phyloP scores from a whole-genome alignment of 1,139 yeast genomes.

The Hemisphaericaspora subhashii region DNA sequence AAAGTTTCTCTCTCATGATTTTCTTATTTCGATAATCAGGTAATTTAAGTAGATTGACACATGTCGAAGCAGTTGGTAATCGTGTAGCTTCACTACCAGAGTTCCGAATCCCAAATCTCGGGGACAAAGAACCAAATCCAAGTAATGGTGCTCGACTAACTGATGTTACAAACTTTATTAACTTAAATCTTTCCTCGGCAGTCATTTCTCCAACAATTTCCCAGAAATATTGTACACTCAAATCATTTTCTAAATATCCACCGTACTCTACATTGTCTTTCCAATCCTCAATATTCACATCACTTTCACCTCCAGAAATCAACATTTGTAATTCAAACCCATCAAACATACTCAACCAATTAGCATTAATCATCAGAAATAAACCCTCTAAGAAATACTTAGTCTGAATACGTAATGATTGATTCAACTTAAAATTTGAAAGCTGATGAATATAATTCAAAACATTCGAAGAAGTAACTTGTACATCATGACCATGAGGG shows the following conservation, averaged over 20 bases:
- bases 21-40: constrained; percentile 76
- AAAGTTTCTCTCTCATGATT: constrained; percentile 57
- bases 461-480: constrained; percentile 63
- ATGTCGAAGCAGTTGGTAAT: constrained; percentile 90
- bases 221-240: constrained; percentile 69
- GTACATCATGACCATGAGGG: constrained; percentile 49
- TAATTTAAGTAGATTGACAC: constrained; percentile 81
- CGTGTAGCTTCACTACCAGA: constrained; percentile 57
- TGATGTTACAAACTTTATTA: constrained; percentile 86
- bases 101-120: constrained; percentile 78
- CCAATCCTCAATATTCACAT: constrained; percentile 72
- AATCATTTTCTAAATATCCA: constrained; percentile 60
- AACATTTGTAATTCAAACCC: constrained; percentile 80
- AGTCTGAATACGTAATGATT: constrained; percentile 58
- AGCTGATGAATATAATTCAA: constrained; percentile 75
- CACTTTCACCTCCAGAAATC: constrained; percentile 76
- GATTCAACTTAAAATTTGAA: constrained; percentile 78
- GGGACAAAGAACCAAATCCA: constrained; percentile 75
- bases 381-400: constrained; percentile 71
- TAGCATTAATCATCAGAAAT: constrained; percentile 61
- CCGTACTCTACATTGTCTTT: constrained; percentile 61
- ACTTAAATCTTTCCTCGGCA: constrained; percentile 56
- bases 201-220: constrained; percentile 69
- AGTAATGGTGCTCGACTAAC: constrained; percentile 88
- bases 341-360: constrained; percentile 84